phyloP scores from a whole-genome alignment of 352 stramenopile species.

The Globisporangium barbulae region DNA sequence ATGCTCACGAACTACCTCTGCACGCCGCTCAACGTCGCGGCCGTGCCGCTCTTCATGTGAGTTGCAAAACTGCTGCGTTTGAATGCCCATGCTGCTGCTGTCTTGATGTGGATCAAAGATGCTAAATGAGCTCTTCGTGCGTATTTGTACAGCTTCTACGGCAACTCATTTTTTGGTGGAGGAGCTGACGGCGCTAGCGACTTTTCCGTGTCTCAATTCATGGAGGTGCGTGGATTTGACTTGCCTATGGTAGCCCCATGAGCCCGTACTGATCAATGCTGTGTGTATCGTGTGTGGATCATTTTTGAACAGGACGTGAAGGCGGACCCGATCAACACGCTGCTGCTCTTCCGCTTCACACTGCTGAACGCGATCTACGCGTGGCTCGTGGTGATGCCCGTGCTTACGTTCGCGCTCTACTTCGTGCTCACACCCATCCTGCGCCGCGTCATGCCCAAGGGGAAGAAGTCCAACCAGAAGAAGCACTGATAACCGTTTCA shows the following conservation, averaged over 20 bases:
- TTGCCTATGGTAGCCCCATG: too few species aligned
- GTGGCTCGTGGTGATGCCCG: slow-evolving; percentile 62
- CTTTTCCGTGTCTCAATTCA: slow-evolving; percentile 71
- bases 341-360: slow-evolving; percentile 77
- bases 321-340: slow-evolving; percentile 66
- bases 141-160: slow-evolving; percentile 45
- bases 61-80: too few species aligned
- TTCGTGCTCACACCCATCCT: slow-evolving; percentile 63
- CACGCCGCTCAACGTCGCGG: slow-evolving; percentile 76
- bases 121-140: too few species aligned
- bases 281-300: too few species aligned
- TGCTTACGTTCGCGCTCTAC: slow-evolving; percentile 68
- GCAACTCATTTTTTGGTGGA: slow-evolving; percentile 45
- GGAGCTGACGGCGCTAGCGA: slow-evolving; percentile 44
- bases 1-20: slow-evolving; percentile 85
- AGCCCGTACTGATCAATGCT: too few species aligned
- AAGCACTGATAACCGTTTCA: too few species aligned
- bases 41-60: slow-evolving; percentile 76
- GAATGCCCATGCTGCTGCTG: neutral
- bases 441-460: slow-evolving; percentile 43
- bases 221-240: slow-evolving; percentile 33
- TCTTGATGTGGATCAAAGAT: neutral
- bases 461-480: too few species aligned
- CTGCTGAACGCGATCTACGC: slow-evolving; percentile 78
- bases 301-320: slow-evolving; percentile 44